phyloP scores from a whole-genome alignment of 1,139 yeast genomes.

The Wickerhamomyces sp. region DNA sequence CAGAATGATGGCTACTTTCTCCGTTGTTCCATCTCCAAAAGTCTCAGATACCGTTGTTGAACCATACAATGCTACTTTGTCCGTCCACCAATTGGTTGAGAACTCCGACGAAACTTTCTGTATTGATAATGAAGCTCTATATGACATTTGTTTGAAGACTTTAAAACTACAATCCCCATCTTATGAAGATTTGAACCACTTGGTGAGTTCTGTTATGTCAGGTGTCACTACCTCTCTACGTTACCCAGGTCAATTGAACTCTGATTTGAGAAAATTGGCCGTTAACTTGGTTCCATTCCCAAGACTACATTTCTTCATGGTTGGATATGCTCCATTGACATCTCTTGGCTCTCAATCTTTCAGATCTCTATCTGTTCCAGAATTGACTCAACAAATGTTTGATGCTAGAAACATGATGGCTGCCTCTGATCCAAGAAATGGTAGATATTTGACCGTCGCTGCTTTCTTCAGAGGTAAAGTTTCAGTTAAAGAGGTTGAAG shows the following conservation, averaged over 20 bases:
- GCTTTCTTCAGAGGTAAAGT: constrained; percentile 97
- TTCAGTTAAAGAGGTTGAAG: constrained; percentile 94
- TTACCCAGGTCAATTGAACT: constrained; percentile 94
- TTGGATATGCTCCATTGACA: constrained; percentile 92
- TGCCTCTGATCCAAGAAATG: constrained; percentile 93
- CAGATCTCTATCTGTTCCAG: constrained; percentile 85
- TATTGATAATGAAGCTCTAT: constrained; percentile 98
- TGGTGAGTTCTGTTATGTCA: constrained; percentile 95
- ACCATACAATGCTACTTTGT: constrained; percentile 94
- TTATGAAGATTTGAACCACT: constrained; percentile 78
- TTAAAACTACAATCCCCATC: constrained; percentile 88
- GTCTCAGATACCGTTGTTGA: constrained; percentile 97
- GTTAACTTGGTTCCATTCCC: constrained; percentile 98
- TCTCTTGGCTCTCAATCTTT: constrained; percentile 89
- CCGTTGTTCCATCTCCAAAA: constrained; percentile 98
- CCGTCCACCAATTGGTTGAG: constrained; percentile 94
- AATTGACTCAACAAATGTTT: constrained; percentile 94
- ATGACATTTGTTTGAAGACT: constrained; percentile 95
- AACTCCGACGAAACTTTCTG: constrained; percentile 98
- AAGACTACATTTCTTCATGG: constrained; percentile 98
- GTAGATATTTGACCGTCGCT: constrained; percentile 98
- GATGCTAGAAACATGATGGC: constrained; percentile 99
- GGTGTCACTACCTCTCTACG: constrained; percentile 96
- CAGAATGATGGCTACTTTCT: constrained; percentile 94
- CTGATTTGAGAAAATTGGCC: constrained; percentile 94